phyloP scores from a whole-genome alignment of 1,139 yeast species.

The Candida mesenterica region DNA sequence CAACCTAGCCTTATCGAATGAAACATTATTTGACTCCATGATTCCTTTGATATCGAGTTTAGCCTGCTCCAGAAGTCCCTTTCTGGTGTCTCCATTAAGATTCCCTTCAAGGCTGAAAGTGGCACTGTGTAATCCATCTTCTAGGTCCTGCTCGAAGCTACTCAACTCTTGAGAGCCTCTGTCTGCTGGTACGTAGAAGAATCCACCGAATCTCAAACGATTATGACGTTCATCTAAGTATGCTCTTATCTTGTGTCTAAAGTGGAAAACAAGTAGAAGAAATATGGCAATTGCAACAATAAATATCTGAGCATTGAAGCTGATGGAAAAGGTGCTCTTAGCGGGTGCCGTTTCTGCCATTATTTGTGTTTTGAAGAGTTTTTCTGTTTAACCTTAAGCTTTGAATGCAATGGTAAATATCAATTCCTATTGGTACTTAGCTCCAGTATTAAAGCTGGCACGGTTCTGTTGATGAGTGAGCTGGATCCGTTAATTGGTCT shows the following conservation, averaged over 20 bases:
- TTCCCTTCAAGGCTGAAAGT: slow-evolving; percentile 53
- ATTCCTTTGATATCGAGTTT: slow-evolving; percentile 50
- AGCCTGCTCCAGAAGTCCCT: slow-evolving; percentile 59
- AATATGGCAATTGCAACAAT: background rate
- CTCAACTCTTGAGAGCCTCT: slow-evolving; percentile 5
- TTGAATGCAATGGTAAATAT: too few species aligned
- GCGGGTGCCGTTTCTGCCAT: too few species aligned
- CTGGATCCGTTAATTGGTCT: too few species aligned
- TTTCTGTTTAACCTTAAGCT: too few species aligned
- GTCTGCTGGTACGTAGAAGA: background rate
- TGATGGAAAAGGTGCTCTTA: background rate
- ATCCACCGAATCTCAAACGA: background rate
- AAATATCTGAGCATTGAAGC: background rate
- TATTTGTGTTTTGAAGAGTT: too few species aligned
- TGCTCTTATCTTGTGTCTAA: background rate
- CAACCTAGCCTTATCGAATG: slow-evolving; percentile 72
- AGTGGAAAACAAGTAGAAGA: background rate
- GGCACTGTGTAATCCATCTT: slow-evolving; percentile 62
- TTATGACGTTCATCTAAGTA: slow-evolving; percentile 1
- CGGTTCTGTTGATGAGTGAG: too few species aligned
- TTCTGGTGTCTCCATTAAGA: slow-evolving; percentile 54
- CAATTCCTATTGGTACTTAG: too few species aligned
- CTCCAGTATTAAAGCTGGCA: too few species aligned
- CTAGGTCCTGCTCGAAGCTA: slow-evolving; percentile 59
- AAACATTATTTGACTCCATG: slow-evolving; percentile 49